Evolutionary conservation across 108 stramenopile species (phyloP), one percentile per base, ranked within the genome.

Genomic region (Skeletonema grethae): DNA sequence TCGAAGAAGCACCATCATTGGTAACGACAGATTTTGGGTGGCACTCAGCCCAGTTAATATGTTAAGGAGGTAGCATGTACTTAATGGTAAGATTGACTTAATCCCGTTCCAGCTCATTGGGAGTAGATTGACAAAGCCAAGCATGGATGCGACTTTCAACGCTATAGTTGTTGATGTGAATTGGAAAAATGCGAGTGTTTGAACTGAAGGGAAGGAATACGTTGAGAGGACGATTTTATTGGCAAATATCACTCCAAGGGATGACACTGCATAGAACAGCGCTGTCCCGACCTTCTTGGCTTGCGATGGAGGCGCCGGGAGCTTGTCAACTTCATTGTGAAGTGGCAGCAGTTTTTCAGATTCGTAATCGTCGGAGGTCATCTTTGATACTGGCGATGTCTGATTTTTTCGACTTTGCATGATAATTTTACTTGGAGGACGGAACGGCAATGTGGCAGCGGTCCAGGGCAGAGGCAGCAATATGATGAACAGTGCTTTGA

Each of bases 1-100:
- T 28, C 88, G 84, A 45, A 89, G 78, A 32, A 84, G 79, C 10
- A 88, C 87, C 84, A 89, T 88, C 88, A 89, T 89, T 57, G 89
- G 89, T 29, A 90, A 63, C 57, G 55, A 79, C 12, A 90, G 50
- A 43, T 69, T 71, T 48, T 87, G 70, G 32, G 89, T 90, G 43
- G 86, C 87, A 2, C 78, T 83, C 3, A 90, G 79, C 5, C 89
- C 89, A 22, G 80, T 87, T 11, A 90, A 35, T 41, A 88, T 87
- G 59, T 90, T 87, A 25, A 82, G 68, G 13, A 88, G 63, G 48
- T 87, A 90, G 4, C 88, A 72, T n/a, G 88, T 62, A 45, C 83
- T 84, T 20, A 90, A 56, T 9, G 89, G 89, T 43, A 71, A 28
- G 8, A 87, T 71, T 25, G 81, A 76, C 30, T 66, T 38, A 16